Evolutionary conservation across 1,139 yeast species (phyloP).

Genomic region (Taiozyma onychis): DNA sequence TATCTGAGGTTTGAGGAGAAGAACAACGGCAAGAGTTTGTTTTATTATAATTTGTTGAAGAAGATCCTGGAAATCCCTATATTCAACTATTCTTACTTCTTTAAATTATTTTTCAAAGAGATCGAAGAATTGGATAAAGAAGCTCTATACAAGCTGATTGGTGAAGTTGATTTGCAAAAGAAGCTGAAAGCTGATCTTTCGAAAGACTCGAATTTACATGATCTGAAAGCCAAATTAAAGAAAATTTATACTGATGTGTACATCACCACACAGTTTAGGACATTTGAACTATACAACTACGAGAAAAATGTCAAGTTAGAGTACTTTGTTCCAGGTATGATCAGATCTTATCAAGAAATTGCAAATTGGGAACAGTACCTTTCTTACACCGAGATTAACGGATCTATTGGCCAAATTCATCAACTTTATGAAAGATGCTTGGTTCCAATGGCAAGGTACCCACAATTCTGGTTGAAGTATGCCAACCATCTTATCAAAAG

Average conservation of each 20-base stretch:
- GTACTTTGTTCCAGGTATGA: conserved; percentile 42
- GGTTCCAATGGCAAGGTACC: conserved; percentile 45
- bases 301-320: conserved; percentile 54
- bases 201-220: conserved; percentile 24
- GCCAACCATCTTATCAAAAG: conserved; percentile 38
- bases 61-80: conserved; percentile 65
- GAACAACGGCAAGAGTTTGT: conserved; percentile 34
- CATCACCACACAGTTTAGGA: conserved; percentile 54
- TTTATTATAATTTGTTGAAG: conserved; percentile 45
- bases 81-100: conserved; percentile 68
- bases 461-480: conserved; percentile 58
- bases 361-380: conserved; percentile 58
- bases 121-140: conserved; percentile 34
- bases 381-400: conserved; percentile 43
- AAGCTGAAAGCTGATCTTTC: conserved; percentile 26
- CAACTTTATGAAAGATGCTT: conserved; percentile 55
- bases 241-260: conserved; percentile 47
- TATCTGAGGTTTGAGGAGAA: conserved; percentile 52
- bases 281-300: conserved; percentile 52
- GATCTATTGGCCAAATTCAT: conserved; percentile 28
- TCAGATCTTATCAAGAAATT: conserved; percentile 38
- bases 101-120: conserved; percentile 37
- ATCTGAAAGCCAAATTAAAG: conserved; percentile 33
- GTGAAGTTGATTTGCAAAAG: conserved; percentile 25
- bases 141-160: conserved; percentile 24